phyloP scores from a whole-genome alignment of 2,329 filamentous ascomycete species.

The Magnaporthiopsis rhizophila region DNA sequence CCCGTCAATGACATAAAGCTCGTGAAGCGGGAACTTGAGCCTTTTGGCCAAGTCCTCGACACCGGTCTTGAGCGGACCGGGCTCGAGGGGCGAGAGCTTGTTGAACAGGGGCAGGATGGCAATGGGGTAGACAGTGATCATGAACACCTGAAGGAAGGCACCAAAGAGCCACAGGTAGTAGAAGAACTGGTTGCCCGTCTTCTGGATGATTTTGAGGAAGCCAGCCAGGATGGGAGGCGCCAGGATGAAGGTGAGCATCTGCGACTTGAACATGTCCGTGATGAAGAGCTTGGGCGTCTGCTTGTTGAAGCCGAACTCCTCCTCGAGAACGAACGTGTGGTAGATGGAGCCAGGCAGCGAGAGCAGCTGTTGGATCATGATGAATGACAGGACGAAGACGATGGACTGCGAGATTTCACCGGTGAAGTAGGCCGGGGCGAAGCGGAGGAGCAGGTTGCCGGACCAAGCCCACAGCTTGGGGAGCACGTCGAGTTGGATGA shows the following conservation, averaged over 20 bases:
- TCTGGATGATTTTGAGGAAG: slow-evolving; percentile 89
- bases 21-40: slow-evolving; percentile 84
- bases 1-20: slow-evolving; percentile 91
- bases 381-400: slow-evolving; percentile 82
- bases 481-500: slow-evolving; percentile 85
- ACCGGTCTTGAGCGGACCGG: slow-evolving; percentile 77
- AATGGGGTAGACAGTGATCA: slow-evolving; percentile 93
- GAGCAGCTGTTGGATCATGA: slow-evolving; percentile 70
- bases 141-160: slow-evolving; percentile 81
- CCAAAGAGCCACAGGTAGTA: slow-evolving; percentile 96
- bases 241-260: slow-evolving; percentile 70
- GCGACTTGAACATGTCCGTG: slow-evolving; percentile 84
- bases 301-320: slow-evolving; percentile 98
- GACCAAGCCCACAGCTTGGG: slow-evolving; percentile 84
- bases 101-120: slow-evolving; percentile 95
- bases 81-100: slow-evolving; percentile 87
- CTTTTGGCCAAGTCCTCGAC: slow-evolving; percentile 78
- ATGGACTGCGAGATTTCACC: slow-evolving; percentile 94
- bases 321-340: slow-evolving; percentile 90
- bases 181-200: slow-evolving; percentile 91
- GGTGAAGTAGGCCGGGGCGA: slow-evolving; percentile 68
- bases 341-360: slow-evolving; percentile 80
- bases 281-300: slow-evolving; percentile 85
- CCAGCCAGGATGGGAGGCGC: slow-evolving; percentile 83
- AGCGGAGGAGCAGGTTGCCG: slow-evolving; percentile 64